Evolutionary conservation across 2,329 filamentous ascomycete species (phyloP).

Genomic region (Fusarium sublunatum): DNA sequence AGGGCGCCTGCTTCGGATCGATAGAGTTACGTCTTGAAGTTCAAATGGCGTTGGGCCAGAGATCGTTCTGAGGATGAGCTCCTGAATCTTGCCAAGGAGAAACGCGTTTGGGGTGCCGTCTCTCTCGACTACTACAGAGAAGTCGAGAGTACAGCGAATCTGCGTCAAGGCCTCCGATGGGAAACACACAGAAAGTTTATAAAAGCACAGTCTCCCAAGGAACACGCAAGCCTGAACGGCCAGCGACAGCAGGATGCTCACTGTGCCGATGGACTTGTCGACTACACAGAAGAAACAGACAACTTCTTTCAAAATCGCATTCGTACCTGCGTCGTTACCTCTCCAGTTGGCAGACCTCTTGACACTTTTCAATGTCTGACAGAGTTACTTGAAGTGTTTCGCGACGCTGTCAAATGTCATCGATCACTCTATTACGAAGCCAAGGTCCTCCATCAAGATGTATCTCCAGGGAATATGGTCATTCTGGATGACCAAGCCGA

Average conservation of each 20-base stretch:
- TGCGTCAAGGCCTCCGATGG: slow-evolving; percentile 33
- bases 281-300: slow-evolving; percentile 23
- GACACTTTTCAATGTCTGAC: slow-evolving; percentile 24
- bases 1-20: slow-evolving; percentile 38
- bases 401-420: slow-evolving; percentile 52
- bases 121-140: slow-evolving; percentile 46
- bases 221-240: slow-evolving; percentile 8
- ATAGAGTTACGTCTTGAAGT: slow-evolving; percentile 49
- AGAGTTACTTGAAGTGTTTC: slow-evolving; percentile 50
- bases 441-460: slow-evolving; percentile 52
- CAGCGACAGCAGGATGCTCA: slow-evolving; percentile 5
- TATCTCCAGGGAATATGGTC: slow-evolving; percentile 55
- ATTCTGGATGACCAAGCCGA: slow-evolving; percentile 29
- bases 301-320: slow-evolving; percentile 33
- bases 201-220: slow-evolving; percentile 2
- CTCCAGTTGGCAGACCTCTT: slow-evolving; percentile 36
- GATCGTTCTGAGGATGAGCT: slow-evolving; percentile 49
- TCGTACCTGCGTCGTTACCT: slow-evolving; percentile 35
- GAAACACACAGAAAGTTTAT: slow-evolving; percentile 22
- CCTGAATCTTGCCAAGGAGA: slow-evolving; percentile 45
- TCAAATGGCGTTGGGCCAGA: slow-evolving; percentile 50
- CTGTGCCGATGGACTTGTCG: slow-evolving; percentile 12
- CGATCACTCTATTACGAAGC: slow-evolving; percentile 46
- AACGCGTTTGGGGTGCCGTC: slow-evolving; percentile 44
- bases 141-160: slow-evolving; percentile 30